phyloP scores from a whole-genome alignment of 1,284 basidiomycete species.

The Trichosporon sp. region DNA sequence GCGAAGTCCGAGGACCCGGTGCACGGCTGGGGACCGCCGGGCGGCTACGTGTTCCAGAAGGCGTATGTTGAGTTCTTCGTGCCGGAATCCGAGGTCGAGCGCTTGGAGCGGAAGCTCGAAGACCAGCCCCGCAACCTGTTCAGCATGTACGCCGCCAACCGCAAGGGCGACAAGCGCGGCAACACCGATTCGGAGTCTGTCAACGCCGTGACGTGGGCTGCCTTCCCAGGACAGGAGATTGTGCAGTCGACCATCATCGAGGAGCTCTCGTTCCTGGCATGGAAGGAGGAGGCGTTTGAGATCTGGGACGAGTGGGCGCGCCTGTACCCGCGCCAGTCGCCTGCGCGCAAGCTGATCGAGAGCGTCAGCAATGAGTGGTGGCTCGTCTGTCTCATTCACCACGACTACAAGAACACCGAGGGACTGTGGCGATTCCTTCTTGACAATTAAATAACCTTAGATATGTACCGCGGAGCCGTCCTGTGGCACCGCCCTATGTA shows the following conservation, averaged over 20 bases:
- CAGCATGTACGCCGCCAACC: constrained; percentile 79
- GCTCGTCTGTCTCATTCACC: constrained; percentile 90
- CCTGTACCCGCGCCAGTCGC: constrained; percentile 70
- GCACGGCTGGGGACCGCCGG: constrained; percentile 87
- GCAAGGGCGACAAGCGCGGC: constrained; percentile 80
- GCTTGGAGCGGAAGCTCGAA: constrained; percentile 55
- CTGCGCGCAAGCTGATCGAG: constrained; percentile 68
- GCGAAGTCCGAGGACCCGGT: constrained; percentile 64
- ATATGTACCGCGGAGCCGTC: not conserved
- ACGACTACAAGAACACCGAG: constrained; percentile 79
- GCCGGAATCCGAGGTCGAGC: constrained; percentile 58
- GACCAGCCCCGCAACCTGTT: constrained; percentile 59
- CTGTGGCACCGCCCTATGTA: too few species aligned
- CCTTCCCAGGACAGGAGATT: constrained; percentile 97
- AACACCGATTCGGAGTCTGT: constrained; percentile 89
- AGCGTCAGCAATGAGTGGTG: constrained; percentile 67
- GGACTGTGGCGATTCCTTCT: constrained; percentile 82
- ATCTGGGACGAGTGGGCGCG: constrained; percentile 95
- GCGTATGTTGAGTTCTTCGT: constrained; percentile 96
- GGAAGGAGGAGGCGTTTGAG: constrained; percentile 97
- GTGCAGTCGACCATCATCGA: constrained; percentile 98
- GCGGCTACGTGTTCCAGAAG: constrained; percentile 95
- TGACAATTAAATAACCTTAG: constrained; percentile 16
- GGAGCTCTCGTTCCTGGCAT: constrained; percentile 91
- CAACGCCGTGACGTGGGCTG: constrained; percentile 99